Evolutionary conservation across 331 rosid species (phyloP).

Genomic region (Quercus tomentella): DNA sequence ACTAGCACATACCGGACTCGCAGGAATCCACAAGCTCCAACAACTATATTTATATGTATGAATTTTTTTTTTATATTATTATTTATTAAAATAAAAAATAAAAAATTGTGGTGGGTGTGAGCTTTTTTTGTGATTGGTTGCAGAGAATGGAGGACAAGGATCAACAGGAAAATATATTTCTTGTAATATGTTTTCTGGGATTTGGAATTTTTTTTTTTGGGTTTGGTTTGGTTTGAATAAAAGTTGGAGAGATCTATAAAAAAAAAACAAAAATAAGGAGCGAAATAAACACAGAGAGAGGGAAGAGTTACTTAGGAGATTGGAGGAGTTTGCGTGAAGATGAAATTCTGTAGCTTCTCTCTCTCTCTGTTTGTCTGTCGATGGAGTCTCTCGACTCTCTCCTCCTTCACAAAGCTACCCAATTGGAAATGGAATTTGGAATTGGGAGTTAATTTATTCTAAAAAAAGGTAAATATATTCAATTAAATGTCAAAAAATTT

Average conservation of each 20-base stretch:
- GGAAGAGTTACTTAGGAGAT: background rate
- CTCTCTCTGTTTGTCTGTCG: background rate
- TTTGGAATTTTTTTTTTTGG: background rate
- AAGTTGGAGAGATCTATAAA: conserved; percentile 29
- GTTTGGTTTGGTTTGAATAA: background rate
- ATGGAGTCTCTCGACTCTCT: background rate
- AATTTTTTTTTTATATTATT: too few relatives aligned
- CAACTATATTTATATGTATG: background rate
- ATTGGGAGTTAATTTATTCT: too few relatives aligned
- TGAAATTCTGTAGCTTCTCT: conserved; percentile 21
- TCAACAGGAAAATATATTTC: background rate
- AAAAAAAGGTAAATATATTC: too few relatives aligned
- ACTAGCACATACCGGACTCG: conserved; percentile 28
- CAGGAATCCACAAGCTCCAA: conserved; percentile 23
- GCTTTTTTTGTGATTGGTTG: background rate
- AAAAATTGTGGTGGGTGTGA: background rate
- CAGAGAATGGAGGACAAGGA: background rate
- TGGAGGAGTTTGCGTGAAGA: conserved; percentile 27
- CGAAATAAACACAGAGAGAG: background rate
- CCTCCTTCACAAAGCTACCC: background rate
- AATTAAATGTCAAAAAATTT: too few relatives aligned
- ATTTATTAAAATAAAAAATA: background rate
- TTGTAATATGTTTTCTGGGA: background rate
- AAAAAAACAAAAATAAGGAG: background rate
- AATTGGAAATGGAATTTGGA: background rate